phyloP scores from a whole-genome alignment of 441 rosid genomes.

The Populus hybrid region DNA sequence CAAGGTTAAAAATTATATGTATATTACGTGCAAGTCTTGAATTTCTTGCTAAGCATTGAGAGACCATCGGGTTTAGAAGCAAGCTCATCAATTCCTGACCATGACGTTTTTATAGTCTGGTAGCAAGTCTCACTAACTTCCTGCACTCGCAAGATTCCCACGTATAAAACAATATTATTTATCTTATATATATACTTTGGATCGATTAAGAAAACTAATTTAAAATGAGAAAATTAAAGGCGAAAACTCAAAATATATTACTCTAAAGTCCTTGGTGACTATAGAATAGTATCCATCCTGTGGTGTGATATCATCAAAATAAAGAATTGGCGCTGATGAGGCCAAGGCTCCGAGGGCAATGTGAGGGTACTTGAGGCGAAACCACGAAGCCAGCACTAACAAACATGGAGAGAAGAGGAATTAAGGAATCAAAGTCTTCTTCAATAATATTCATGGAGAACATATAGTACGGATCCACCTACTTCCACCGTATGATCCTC shows the following conservation, averaged over 20 bases:
- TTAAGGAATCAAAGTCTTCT: neutral
- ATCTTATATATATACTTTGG: no score
- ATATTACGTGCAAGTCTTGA: slow-evolving; percentile 34
- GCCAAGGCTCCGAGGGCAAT: slow-evolving; percentile 61
- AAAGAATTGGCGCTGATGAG: slow-evolving; percentile 64
- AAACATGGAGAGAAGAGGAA: neutral
- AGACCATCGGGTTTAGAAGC: slow-evolving; percentile 52
- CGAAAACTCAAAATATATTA: slow-evolving; percentile 6
- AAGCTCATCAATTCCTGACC: slow-evolving; percentile 48
- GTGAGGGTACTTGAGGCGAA: slow-evolving; percentile 61
- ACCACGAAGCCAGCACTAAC: slow-evolving; percentile 63
- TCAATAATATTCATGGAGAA: neutral
- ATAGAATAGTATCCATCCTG: slow-evolving; percentile 38
- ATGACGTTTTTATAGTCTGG: slow-evolving; percentile 41
- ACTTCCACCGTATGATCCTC: slow-evolving; percentile 90
- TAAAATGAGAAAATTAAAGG: neutral
- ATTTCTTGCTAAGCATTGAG: neutral
- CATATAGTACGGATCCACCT: slow-evolving; percentile 14
- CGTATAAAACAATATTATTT: no score
- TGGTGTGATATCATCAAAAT: slow-evolving; percentile 49
- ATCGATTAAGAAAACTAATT: neutral
- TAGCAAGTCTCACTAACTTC: slow-evolving; percentile 54
- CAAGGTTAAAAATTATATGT: neutral
- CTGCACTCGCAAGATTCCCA: slow-evolving; percentile 17
- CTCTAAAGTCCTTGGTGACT: slow-evolving; percentile 44